These are phyloP conservation scores for Rosa hybrid DNA, from an alignment of 331 rosid genomes.

Conservation along the genomic window DNA sequence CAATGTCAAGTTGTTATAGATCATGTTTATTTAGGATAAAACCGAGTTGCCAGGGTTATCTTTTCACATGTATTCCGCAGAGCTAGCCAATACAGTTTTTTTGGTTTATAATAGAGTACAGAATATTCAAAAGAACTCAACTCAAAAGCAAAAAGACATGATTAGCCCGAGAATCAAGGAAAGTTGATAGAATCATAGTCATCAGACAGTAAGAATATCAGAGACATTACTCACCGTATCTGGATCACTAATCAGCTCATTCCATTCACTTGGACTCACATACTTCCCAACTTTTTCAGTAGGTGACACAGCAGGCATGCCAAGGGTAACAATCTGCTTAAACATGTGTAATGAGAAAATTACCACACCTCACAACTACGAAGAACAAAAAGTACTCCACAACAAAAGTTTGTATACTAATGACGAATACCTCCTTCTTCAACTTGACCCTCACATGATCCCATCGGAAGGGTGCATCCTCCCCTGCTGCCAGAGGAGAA, in stretches of 20 bases:
- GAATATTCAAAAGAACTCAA: background rate
- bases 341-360: constrained; percentile 7
- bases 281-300: constrained; percentile 78
- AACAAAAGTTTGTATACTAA: background rate
- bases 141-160: background rate
- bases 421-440: constrained; percentile 75
- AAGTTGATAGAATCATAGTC: background rate
- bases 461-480: constrained; percentile 91
- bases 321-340: constrained; percentile 87
- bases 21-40: background rate
- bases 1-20: background rate
- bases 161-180: background rate
- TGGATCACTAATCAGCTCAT: constrained; percentile 73
- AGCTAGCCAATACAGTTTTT: background rate
- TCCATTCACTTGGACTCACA: constrained; percentile 82
- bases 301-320: constrained; percentile 83
- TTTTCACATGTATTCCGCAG: background rate
- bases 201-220: background rate
- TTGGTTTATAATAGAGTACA: background rate
- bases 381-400: background rate
- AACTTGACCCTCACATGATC: constrained; percentile 94
- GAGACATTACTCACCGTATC: constrained; percentile 57
- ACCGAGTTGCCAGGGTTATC: background rate
- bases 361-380: constrained; percentile 17
- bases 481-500: constrained; percentile 95